A percentile compares a stretch with the other conserved stretches of the same genome.
phyloP scores from a whole-genome alignment of 306 rosid genomes.

The Notholithocarpus densiflorus region DNA sequence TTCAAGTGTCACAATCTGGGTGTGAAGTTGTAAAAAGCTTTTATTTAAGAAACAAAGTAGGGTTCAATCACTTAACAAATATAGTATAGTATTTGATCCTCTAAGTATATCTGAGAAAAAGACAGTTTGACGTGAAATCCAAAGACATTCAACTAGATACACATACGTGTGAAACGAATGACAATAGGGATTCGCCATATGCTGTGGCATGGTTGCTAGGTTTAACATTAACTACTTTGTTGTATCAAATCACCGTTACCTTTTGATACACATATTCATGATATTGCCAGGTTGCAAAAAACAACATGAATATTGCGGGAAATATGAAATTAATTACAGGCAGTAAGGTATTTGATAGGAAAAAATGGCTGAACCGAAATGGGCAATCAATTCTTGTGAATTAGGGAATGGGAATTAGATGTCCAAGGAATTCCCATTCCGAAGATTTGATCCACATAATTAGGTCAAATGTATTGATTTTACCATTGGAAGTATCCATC shows the following conservation, averaged over 20 bases:
- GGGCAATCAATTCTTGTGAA: neutral
- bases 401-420: neutral
- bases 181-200: neutral
- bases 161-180: neutral
- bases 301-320: neutral
- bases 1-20: neutral
- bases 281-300: neutral
- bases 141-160: neutral
- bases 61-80: slow-evolving; percentile 5
- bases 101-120: neutral
- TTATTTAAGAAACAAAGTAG: neutral
- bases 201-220: neutral
- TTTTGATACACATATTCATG: neutral
- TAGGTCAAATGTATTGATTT: neutral
- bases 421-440: neutral
- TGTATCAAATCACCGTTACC: neutral
- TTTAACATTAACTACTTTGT: neutral
- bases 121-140: neutral
- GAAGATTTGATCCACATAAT: neutral
- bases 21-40: neutral
- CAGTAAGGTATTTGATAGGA: neutral
- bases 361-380: neutral
- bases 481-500: neutral
- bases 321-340: neutral
- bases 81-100: neutral